These are phyloP conservation scores for Mycena kentingensis DNA, from an alignment of 768 basidiomycete genomes.

Conservation along the genomic window DNA sequence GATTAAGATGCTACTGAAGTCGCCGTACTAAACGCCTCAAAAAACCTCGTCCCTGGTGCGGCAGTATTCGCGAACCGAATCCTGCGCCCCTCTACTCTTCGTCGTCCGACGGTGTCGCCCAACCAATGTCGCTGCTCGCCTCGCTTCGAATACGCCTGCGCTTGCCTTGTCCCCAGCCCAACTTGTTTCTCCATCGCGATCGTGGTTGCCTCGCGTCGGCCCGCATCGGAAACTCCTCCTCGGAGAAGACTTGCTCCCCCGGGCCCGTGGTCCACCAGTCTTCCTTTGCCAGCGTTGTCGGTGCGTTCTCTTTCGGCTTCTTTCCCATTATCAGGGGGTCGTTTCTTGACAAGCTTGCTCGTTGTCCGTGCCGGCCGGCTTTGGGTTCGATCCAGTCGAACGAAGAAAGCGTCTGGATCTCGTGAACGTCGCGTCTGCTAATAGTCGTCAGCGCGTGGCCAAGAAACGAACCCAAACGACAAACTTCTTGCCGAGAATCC, in stretches of 20 bases:
- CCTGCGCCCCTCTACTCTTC: not conserved
- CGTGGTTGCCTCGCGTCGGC: not conserved
- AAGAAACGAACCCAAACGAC: not conserved
- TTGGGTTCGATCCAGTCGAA: slow-evolving; percentile 20
- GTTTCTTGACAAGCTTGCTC: slow-evolving; percentile 1
- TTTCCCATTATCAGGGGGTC: not conserved
- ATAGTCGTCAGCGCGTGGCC: not conserved
- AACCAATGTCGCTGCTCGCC: slow-evolving; percentile 14
- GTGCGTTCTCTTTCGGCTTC: slow-evolving; percentile 4
- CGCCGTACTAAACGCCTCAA: not conserved
- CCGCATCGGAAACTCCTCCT: slow-evolving; percentile 24
- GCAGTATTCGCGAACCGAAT: not conserved
- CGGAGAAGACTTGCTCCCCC: not conserved
- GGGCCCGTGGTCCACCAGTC: not conserved
- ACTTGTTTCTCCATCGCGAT: slow-evolving; percentile 14
- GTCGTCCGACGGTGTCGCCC: slow-evolving; percentile 9
- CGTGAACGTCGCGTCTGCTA: not conserved
- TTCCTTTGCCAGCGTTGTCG: not conserved
- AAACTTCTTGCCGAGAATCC: not conserved
- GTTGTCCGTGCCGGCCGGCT: not conserved
- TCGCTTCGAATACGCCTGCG: slow-evolving; percentile 6
- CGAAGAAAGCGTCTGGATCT: slow-evolving; percentile 12
- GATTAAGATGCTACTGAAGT: not conserved
- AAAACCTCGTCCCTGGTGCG: not conserved
- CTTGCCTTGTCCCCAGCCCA: not conserved